These are phyloP conservation scores for Oryza punctata DNA, from an alignment of 176 grass and related monocot genomes.

Conservation along the genomic window DNA sequence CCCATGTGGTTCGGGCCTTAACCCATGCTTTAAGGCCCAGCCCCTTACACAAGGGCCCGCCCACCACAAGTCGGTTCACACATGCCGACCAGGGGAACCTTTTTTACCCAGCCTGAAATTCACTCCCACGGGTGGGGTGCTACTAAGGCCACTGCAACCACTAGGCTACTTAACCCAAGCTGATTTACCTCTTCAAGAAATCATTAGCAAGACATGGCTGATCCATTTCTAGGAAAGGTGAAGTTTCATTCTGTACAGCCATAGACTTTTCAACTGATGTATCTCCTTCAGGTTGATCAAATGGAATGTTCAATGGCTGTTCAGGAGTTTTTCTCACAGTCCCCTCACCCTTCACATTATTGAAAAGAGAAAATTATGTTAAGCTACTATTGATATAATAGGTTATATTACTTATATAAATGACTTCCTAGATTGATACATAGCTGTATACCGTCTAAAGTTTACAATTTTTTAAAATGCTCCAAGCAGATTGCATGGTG, in stretches of 20 bases:
- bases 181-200: slow-evolving; percentile 84
- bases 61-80: too few relatives aligned
- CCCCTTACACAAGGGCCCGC: too few relatives aligned
- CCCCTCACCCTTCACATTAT: slow-evolving; percentile 41
- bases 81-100: too few relatives aligned
- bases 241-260: slow-evolving; percentile 36
- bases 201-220: slow-evolving; percentile 67
- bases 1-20: too few relatives aligned
- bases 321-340: slow-evolving; percentile 12
- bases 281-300: slow-evolving; percentile 26
- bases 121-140: too few relatives aligned
- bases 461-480: not conserved
- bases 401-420: not conserved
- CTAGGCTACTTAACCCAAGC: too few relatives aligned
- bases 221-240: slow-evolving; percentile 42
- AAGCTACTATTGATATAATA: not conserved
- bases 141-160: too few relatives aligned
- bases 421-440: not conserved
- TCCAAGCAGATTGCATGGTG: not conserved
- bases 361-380: slow-evolving; percentile 1
- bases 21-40: too few relatives aligned
- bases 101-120: too few relatives aligned
- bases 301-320: slow-evolving; percentile 25
- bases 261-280: slow-evolving; percentile 38
- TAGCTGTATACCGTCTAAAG: not conserved